Conservation (phyloP, 2,329 filamentous ascomycete genomes). For the Colletotrichum lindemuthianum region DNA sequence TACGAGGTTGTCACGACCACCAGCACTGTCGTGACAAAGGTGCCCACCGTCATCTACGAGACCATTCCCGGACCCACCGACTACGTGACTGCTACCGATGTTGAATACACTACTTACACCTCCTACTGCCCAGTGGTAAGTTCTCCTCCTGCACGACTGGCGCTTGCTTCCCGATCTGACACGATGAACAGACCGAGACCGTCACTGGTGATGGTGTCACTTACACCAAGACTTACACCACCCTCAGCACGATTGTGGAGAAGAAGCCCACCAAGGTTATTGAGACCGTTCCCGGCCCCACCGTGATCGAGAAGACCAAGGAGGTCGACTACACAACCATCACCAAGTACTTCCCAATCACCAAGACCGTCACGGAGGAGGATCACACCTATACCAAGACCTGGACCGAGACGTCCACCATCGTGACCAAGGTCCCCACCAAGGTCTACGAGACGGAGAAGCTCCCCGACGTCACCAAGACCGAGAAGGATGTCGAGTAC, state of each 20-base stretch:
- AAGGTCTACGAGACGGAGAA: conserved; percentile 48
- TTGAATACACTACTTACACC: conserved; percentile 55
- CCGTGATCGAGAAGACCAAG: conserved; percentile 44
- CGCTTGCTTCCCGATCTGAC: neutral
- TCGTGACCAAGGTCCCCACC: conserved; percentile 45
- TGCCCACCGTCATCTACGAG: conserved; percentile 47
- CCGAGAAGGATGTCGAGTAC: conserved; percentile 50
- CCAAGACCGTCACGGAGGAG: conserved; percentile 33
- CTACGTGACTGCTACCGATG: conserved; percentile 49
- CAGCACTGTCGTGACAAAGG: conserved; percentile 43
- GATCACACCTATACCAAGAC: conserved; percentile 39
- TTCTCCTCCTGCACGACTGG: no score
- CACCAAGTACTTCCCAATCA: conserved; percentile 13
- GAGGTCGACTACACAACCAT: conserved; percentile 40
- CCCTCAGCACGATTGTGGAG: conserved; percentile 43
- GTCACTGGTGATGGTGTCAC: conserved; percentile 49
- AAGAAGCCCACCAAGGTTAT: conserved; percentile 46
- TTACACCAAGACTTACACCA: conserved; percentile 41
- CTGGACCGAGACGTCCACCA: conserved; percentile 41
- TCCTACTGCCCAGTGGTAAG: conserved; percentile 42
- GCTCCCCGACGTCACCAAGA: conserved; percentile 49
- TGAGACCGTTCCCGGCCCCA: conserved; percentile 50
- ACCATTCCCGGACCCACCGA: conserved; percentile 45
- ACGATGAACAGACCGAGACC: conserved; percentile 42
- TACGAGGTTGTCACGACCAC: conserved; percentile 42